These are phyloP conservation scores for Entrophospora sp. DNA, from an alignment of 192 early-diverging fungal species.

Conservation along the genomic window DNA sequence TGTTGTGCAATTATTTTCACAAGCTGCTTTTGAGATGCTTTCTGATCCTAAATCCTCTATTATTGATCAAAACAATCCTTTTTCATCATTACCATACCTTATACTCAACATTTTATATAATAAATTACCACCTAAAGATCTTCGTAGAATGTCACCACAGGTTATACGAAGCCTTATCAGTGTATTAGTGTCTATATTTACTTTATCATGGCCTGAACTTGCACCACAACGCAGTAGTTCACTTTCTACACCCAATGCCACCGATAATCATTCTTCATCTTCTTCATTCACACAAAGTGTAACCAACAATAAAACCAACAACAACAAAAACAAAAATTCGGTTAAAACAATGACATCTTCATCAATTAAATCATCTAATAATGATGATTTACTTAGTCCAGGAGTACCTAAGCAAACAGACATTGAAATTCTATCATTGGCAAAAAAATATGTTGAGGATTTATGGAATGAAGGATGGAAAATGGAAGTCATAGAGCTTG, in stretches of 20 bases:
- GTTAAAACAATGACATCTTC: too few relatives aligned
- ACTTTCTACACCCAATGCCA: too few relatives aligned
- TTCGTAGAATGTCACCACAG: not conserved
- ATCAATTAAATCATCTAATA: not conserved
- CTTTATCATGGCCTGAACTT: not conserved
- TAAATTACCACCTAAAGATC: not conserved
- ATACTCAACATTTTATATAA: not conserved
- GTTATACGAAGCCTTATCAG: constrained; percentile 8
- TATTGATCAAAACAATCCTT: not conserved
- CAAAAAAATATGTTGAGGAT: constrained; percentile 22
- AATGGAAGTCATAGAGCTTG: constrained; percentile 4
- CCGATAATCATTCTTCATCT: not conserved
- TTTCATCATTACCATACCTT: not conserved
- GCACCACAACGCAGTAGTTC: too few relatives aligned
- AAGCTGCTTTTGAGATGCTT: constrained; percentile 10
- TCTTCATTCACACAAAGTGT: not conserved
- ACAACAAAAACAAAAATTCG: too few relatives aligned
- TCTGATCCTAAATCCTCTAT: not conserved
- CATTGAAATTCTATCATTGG: not conserved
- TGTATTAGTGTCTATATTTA: constrained; percentile 4
- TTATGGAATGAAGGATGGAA: constrained; percentile 28
- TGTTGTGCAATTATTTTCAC: constrained; percentile 17
- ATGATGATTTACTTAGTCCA: not conserved
- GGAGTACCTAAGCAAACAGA: not conserved
- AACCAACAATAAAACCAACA: not conserved